Evolutionary conservation across 1,139 yeast genomes (phyloP), one percentile per base, ranked within the genome.

Genomic region (Suhomyces choctaworum): DNA sequence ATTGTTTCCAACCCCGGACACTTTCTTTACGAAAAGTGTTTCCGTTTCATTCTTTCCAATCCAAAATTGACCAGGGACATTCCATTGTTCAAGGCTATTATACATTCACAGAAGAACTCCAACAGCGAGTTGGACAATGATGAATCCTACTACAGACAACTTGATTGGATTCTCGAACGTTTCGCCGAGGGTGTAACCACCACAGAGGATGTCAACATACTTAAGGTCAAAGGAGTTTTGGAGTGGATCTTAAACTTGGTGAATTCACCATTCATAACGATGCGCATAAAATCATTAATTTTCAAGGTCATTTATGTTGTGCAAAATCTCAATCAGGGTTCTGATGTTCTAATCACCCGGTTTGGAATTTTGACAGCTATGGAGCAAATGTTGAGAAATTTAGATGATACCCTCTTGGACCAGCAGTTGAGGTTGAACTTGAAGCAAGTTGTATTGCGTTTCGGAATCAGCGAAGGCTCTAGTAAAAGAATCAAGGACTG

Each of bases 1-100:
- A 64, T 86, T 2, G 55, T 86, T 38, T 55, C 71, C 7, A 80
- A 77, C 54, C 96, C 89, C 1, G 81, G 76, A n/a, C 94, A 76
- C 56, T 74, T 64, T 52, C 57, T 90, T 29, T 86, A 83, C 54
- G 95, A 87, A 44, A 76, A 78, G 43, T 76, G 78, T 0, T 77
- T 71, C 50, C 70, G 80, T 46, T 83, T 76, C 65, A 66, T 84
- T 7, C 62, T 83, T 29, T 64, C 77, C 4, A 76, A 77, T 22
- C 82, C 87, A 7, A 62, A 64, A 6, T 58, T 86, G 28, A 71
- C 72, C 41, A 66, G 64, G 40, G 92, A 85, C 25, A 56, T 89
- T 21, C 96, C 97, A 2, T 55, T 89, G 37, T 78, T 68, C 52
- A 69, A 67, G 26, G 58, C 72, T 4, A 70, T 84, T 17, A 62